Base-by-base conservation (phyloP, 2,329 filamentous ascomycete species). In the Colletotrichum incanum region DNA sequence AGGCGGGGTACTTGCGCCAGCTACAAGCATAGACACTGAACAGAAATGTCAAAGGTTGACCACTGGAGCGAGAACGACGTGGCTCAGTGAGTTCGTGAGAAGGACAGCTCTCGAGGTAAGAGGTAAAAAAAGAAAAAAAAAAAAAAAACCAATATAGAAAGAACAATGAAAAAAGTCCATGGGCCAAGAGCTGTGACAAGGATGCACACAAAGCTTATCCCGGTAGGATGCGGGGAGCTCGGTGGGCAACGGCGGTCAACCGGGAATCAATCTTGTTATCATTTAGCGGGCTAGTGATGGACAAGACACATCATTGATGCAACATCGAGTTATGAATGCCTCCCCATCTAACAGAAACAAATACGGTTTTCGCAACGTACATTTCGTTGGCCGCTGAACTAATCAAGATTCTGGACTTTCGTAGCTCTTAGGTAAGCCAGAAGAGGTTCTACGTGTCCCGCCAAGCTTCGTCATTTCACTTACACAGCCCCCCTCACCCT, bases 1-100 rank as follows among this genome's bases (percentile, higher is more conserved):
- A 69, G 20, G 59, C 54, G 54, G 47, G 58, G 26, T 34, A 64
- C 39, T 52, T 49, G 56, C 45, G 60, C 31, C 39, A 49, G 50
- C 43, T 50, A 28, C 41, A 39, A 23, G 23, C 28, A 45, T 45
- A 71, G 49, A 62, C 18, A 58, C 26, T 14, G 12, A 28, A 37
- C 31, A 39, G 4, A 41, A 37, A 28, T 14, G 16, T 8, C 31
- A n/a, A 6, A 1, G 20, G 11, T n/a, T 18, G 3, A 23, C 5
- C 5, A 6, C 8, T 14, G 20, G 12, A 16, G 6, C n/a, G 5
- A 4, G 7, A 23, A 23, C 14, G 11, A 26, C n/a, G 12, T 31
- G 28, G 20, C 20, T 28, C 1, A 3, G 7, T 8, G 23, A 41
- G 2, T 43, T 2, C 20, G 14, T 5, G 34, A 12, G 1, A 5